A percentile compares a stretch with the other conserved stretches of the same genome.
These are phyloP conservation scores for Gyrodon lividus DNA, from an alignment of 768 basidiomycete genomes.

Conservation along the genomic window DNA sequence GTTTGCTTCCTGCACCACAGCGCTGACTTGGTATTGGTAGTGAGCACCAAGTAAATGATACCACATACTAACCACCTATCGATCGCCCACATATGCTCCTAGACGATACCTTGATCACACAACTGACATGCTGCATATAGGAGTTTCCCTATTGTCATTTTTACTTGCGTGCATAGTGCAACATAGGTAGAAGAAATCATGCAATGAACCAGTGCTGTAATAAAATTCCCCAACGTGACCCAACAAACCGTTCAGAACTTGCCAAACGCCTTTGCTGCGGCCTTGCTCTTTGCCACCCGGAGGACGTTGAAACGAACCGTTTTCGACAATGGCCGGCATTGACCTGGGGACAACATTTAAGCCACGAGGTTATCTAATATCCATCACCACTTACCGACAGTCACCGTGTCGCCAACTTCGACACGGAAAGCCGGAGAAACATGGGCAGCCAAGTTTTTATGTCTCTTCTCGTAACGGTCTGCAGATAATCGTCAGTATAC, in stretches of 20 bases:
- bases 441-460: conserved; percentile 98
- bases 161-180: conserved; percentile 26
- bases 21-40: neutral
- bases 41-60: too few relatives aligned
- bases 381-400: conserved; percentile 70
- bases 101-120: neutral
- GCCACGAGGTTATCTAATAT: neutral
- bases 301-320: conserved; percentile 99
- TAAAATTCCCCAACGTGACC: neutral
- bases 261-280: conserved; percentile 84
- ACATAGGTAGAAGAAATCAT: conserved; percentile 25
- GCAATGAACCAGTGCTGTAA: conserved; percentile 23
- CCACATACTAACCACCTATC: too few relatives aligned
- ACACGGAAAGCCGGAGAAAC: conserved; percentile 99
- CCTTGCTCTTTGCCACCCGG: conserved; percentile 93
- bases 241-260: conserved; percentile 69
- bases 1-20: conserved; percentile 19
- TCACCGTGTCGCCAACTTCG: conserved; percentile 90
- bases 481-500: conserved; percentile 9
- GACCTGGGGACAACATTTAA: conserved; percentile 50
- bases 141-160: conserved; percentile 14
- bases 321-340: conserved; percentile 99
- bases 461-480: conserved; percentile 98
- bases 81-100: neutral
- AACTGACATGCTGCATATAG: neutral